These are phyloP conservation scores for Cydonia oblonga DNA, from an alignment of 331 rosid genomes.

Conservation along the genomic window DNA sequence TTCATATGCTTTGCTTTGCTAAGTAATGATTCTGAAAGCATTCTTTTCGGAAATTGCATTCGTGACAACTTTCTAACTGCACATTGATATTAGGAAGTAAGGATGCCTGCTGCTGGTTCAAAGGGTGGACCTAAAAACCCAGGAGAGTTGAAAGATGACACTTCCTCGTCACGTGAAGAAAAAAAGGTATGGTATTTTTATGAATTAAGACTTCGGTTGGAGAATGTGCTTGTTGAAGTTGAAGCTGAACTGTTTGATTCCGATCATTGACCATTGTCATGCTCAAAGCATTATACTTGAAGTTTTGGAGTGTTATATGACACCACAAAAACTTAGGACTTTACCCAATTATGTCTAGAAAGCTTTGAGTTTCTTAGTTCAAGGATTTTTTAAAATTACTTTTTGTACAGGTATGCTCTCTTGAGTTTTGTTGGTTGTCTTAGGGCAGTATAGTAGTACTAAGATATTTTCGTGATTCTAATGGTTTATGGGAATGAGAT, in stretches of 20 bases:
- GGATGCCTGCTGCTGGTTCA: conserved; percentile 90
- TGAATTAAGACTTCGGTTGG: neutral
- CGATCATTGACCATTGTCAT: neutral
- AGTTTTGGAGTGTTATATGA: neutral
- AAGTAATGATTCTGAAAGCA: neutral
- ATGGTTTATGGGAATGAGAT: neutral
- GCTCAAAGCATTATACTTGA: neutral
- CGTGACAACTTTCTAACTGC: conserved; percentile 12
- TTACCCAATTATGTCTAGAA: neutral
- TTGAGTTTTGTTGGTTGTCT: neutral
- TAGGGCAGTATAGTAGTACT: neutral
- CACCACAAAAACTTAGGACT: neutral
- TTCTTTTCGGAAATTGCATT: neutral
- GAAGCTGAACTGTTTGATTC: neutral
- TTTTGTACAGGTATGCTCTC: neutral
- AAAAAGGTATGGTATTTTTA: conserved; percentile 40
- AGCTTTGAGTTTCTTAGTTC: neutral
- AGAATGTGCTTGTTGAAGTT: neutral
- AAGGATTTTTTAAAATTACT: neutral
- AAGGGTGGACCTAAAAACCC: conserved; percentile 68
- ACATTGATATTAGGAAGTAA: conserved; percentile 56
- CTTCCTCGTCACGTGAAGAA: conserved; percentile 66
- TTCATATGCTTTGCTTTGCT: neutral
- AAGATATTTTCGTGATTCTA: neutral
- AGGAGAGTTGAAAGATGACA: conserved; percentile 79